Percentiles rank a stretch among this genome's conserved stretches.
These are phyloP conservation scores for Tulasnella sp. DNA, from an alignment of 768 basidiomycete genomes.

Conservation along the genomic window DNA sequence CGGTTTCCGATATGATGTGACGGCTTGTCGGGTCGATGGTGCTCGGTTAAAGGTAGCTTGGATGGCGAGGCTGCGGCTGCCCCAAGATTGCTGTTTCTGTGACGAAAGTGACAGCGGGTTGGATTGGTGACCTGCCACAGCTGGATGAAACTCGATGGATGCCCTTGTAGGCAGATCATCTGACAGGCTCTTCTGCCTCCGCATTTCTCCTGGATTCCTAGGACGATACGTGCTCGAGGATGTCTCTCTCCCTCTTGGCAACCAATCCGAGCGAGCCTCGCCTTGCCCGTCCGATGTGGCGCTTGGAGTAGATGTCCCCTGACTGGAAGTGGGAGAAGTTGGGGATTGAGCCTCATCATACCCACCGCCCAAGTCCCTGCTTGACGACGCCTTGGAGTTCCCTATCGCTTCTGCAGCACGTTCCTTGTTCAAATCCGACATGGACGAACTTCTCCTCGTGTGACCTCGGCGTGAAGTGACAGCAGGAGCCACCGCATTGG, in stretches of 20 bases:
- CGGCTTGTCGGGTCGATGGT: background rate
- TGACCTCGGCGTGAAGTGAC: background rate
- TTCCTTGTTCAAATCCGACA: background rate
- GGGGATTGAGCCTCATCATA: too few species aligned
- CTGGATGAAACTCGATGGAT: background rate
- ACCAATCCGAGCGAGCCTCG: background rate
- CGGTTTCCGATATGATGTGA: slow-evolving; percentile 4
- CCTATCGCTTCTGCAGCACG: background rate
- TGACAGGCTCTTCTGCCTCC: background rate
- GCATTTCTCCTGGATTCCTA: background rate
- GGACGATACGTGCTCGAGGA: slow-evolving; percentile 1
- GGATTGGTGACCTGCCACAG: background rate
- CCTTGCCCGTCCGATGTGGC: background rate
- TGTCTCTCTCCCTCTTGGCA: background rate
- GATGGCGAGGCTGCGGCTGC: too few species aligned
- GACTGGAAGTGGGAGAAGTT: background rate
- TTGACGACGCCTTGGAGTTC: background rate
- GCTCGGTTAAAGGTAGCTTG: background rate
- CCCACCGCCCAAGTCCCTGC: slow-evolving; percentile 1
- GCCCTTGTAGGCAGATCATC: background rate
- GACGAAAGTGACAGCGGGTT: background rate
- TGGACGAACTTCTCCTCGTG: background rate
- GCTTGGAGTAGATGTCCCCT: background rate
- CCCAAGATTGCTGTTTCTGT: background rate
- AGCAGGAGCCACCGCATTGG: background rate